These are phyloP conservation scores for Teratosphaeria epicoccoides DNA, from an alignment of 2,329 filamentous ascomycete genomes.

Conservation along the genomic window DNA sequence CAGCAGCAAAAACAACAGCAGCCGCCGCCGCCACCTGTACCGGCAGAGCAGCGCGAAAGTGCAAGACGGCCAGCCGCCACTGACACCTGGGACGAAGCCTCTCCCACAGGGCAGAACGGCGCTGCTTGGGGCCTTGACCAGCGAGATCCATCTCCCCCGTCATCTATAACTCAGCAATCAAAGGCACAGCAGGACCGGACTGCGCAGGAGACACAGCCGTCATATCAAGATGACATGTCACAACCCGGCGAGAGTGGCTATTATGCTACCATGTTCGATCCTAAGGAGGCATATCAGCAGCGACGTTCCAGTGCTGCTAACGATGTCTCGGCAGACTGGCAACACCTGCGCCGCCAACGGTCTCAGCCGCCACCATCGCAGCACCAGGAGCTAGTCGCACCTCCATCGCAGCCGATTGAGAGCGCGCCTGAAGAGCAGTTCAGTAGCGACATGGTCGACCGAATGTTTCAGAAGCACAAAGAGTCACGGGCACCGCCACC, in stretches of 20 bases:
- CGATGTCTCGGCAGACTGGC: conserved; percentile 14
- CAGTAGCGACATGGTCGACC: not conserved
- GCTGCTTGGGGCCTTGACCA: not conserved
- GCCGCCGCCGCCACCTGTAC: not conserved
- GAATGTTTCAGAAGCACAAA: not conserved
- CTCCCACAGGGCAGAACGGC: not conserved
- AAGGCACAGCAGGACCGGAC: not conserved
- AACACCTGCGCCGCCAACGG: conserved; percentile 14
- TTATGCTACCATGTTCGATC: conserved; percentile 12
- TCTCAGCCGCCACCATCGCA: conserved; percentile 1
- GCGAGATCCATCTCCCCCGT: not conserved
- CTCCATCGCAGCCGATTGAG: not conserved
- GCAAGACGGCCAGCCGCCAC: not conserved
- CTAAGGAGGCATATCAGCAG: conserved; percentile 7
- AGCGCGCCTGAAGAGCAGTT: not conserved
- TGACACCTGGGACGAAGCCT: not conserved
- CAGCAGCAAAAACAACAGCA: not conserved
- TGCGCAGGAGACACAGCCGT: not conserved
- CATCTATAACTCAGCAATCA: not conserved
- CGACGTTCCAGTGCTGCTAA: conserved; percentile 4
- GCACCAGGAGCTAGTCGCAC: conserved; percentile 3
- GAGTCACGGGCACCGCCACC: not conserved
- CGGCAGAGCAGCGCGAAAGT: not conserved
- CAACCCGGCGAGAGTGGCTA: conserved; percentile 9
- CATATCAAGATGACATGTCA: not conserved